These are phyloP conservation scores for Penicillium concentricum DNA, from an alignment of 2,329 filamentous ascomycete species.

Conservation along the genomic window DNA sequence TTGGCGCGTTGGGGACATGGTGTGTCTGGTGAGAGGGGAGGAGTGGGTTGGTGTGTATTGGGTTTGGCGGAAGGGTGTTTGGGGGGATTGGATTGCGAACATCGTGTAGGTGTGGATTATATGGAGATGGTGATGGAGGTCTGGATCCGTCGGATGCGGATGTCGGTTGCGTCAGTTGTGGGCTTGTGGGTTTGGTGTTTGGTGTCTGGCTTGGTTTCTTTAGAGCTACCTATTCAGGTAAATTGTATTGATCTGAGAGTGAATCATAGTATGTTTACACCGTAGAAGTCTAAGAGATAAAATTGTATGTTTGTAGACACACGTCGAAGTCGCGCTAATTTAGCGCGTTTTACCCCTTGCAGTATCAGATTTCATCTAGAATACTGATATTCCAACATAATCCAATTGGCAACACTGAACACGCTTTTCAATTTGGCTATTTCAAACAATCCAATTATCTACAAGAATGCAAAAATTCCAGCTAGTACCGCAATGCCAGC, in stretches of 20 bases:
- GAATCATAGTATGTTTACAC: too few relatives aligned
- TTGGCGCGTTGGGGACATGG: conserved; percentile 14
- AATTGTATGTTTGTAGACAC: too few relatives aligned
- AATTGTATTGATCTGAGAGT: not conserved
- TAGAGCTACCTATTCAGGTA: not conserved
- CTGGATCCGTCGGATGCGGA: conserved; percentile 20
- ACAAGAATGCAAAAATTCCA: not conserved
- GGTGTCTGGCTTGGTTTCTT: not conserved
- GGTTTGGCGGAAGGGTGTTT: conserved; percentile 24
- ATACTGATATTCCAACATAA: not conserved
- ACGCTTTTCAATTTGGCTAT: not conserved
- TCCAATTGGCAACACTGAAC: not conserved
- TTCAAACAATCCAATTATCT: not conserved
- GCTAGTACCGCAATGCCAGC: not conserved
- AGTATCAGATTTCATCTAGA: not conserved
- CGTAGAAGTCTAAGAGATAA: not conserved
- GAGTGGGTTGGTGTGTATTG: conserved; percentile 25
- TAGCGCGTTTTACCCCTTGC: not conserved
- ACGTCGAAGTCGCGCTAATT: not conserved
- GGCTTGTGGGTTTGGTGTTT: not conserved
- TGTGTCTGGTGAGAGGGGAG: conserved; percentile 27
- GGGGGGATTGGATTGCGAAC: conserved; percentile 29
- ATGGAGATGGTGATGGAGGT: not conserved
- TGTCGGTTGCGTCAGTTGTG: conserved; percentile 13
- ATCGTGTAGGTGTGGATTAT: conserved; percentile 15